phyloP scores from a whole-genome alignment of 495 filamentous ascomycete genomes.

The Evernia prunastri region DNA sequence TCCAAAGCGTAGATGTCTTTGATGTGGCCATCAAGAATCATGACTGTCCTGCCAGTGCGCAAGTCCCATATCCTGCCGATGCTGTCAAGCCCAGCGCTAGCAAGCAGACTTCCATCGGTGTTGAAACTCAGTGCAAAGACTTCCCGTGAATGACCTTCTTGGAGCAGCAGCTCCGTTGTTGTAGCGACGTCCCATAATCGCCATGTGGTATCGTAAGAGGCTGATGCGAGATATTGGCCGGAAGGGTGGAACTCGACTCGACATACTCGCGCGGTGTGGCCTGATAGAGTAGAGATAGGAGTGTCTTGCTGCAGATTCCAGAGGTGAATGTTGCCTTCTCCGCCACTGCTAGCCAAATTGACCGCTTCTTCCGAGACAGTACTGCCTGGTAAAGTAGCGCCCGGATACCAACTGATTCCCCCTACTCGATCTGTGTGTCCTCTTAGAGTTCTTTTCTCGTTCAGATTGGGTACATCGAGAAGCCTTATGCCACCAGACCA shows the following conservation, averaged over 20 bases:
- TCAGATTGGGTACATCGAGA: conserved; percentile 73
- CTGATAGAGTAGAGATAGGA: conserved; percentile 74
- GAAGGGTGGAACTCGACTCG: conserved; percentile 93
- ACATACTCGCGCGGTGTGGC: conserved; percentile 81
- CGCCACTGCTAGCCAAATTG: conserved; percentile 86
- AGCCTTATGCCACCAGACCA: conserved; percentile 86
- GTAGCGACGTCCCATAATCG: conserved; percentile 90
- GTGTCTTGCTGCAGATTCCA: conserved; percentile 84
- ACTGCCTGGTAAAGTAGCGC: conserved; percentile 62
- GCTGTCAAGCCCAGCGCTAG: conserved; percentile 85
- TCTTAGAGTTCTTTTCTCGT: conserved; percentile 63
- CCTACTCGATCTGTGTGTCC: conserved; percentile 85
- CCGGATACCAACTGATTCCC: conserved; percentile 84
- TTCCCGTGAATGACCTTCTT: conserved; percentile 91
- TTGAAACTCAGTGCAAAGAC: conserved; percentile 87
- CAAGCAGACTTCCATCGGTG: conserved; percentile 81
- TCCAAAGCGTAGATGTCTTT: conserved; percentile 87
- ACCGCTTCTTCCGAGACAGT: conserved; percentile 65
- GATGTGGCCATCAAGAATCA: conserved; percentile 92
- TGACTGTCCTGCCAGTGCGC: conserved; percentile 87
- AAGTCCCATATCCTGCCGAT: conserved; percentile 96
- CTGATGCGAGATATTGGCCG: conserved; percentile 82
- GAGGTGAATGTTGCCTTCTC: conserved; percentile 81
- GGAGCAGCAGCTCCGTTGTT: conserved; percentile 73
- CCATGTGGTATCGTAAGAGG: conserved; percentile 96